phyloP scores from a whole-genome alignment of 768 basidiomycete species.

The Lepiota brunneoincarnata region DNA sequence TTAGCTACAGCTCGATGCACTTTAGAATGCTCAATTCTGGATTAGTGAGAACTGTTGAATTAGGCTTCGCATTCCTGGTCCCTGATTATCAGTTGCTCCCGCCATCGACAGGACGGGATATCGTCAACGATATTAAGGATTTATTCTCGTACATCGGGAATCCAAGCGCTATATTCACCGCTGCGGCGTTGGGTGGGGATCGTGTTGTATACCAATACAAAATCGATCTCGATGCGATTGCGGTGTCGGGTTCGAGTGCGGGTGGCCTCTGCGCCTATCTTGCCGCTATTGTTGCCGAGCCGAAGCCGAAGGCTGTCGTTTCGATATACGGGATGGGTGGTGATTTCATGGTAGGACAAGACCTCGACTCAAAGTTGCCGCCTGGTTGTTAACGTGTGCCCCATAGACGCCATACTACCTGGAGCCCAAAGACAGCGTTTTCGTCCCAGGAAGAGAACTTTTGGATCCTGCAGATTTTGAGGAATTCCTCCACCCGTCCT shows the following conservation, averaged over 20 bases:
- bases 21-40: background rate
- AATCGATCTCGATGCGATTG: conserved; percentile 43
- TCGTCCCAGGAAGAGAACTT: conserved; percentile 55
- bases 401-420: conserved; percentile 47
- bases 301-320: conserved; percentile 52
- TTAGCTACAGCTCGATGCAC: background rate
- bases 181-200: background rate
- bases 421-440: conserved; percentile 41
- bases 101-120: conserved; percentile 51
- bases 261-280: conserved; percentile 67
- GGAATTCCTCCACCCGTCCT: conserved; percentile 45
- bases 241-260: conserved; percentile 55
- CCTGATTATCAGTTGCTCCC: conserved; percentile 63
- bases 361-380: background rate
- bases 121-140: conserved; percentile 57
- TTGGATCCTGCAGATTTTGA: conserved; percentile 46
- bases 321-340: conserved; percentile 68
- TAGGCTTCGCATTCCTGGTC: conserved; percentile 58
- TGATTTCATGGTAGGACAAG: conserved; percentile 39
- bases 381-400: background rate
- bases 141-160: conserved; percentile 45
- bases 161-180: conserved; percentile 7
- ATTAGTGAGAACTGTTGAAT: conserved; percentile 41
- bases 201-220: conserved; percentile 20
- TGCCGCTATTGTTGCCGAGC: conserved; percentile 44